Conservation (phyloP, 1,139 yeast species). For the Eremothecium sinecaudum region DNA sequence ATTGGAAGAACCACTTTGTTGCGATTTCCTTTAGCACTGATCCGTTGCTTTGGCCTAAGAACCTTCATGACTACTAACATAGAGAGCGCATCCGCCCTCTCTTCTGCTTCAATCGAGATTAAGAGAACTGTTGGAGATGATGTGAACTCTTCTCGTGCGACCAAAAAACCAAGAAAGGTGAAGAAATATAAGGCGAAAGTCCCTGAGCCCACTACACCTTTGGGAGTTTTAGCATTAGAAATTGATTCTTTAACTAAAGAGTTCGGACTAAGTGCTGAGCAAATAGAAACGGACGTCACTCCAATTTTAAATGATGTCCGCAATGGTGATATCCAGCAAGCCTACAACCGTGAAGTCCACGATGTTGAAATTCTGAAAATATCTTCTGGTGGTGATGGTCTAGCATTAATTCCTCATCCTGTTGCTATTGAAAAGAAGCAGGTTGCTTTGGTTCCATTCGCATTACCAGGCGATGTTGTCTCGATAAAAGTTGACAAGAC, state of each 20-base stretch:
- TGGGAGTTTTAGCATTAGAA: constrained; percentile 71
- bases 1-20: too few relatives aligned
- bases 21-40: too few relatives aligned
- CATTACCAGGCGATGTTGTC: constrained; percentile 77
- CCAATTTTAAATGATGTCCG: constrained; percentile 49
- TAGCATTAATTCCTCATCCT: constrained; percentile 56
- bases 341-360: constrained; percentile 50
- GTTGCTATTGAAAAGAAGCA: constrained; percentile 34
- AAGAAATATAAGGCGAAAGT: constrained; percentile 50
- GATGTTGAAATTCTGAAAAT: constrained; percentile 50
- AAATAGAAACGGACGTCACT: constrained; percentile 54
- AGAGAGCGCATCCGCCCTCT: too few relatives aligned
- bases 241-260: constrained; percentile 49
- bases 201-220: constrained; percentile 68
- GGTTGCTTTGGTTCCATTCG: constrained; percentile 69
- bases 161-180: constrained; percentile 33
- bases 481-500: constrained; percentile 65
- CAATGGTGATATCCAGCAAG: constrained; percentile 27
- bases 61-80: too few relatives aligned
- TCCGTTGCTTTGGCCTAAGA: too few relatives aligned
- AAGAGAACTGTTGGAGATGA: too few relatives aligned
- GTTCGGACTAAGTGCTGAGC: constrained; percentile 37
- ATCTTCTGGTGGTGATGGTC: constrained; percentile 74
- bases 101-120: too few relatives aligned
- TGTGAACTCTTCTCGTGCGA: too few relatives aligned